phyloP scores from a whole-genome alignment of 2,329 filamentous ascomycete species.

The Xylaria sp. region DNA sequence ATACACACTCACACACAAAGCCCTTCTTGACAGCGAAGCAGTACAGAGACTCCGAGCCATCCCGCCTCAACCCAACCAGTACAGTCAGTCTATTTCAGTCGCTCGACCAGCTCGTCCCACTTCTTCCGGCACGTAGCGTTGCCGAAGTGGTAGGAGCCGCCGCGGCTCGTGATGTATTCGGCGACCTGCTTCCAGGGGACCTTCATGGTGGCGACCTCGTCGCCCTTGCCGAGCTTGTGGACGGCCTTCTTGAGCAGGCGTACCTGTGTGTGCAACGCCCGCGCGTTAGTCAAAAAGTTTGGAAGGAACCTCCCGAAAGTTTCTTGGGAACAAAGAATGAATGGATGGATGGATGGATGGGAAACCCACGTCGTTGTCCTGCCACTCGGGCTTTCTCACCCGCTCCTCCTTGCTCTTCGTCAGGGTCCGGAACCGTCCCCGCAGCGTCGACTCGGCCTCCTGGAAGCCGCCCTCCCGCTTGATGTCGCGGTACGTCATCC shows the following conservation, averaged over 20 bases:
- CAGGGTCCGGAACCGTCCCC: constrained; percentile 67
- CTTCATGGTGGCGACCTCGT: constrained; percentile 39
- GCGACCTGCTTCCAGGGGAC: constrained; percentile 62
- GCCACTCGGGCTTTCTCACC: constrained; percentile 69
- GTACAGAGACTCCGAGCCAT: constrained; percentile 6
- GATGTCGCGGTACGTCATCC: constrained; percentile 69
- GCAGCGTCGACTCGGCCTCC: constrained; percentile 72
- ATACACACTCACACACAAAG: constrained; percentile 15
- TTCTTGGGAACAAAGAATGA: too few relatives aligned
- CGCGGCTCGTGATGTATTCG: constrained; percentile 53
- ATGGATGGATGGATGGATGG: too few relatives aligned
- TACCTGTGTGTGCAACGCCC: constrained; percentile 39
- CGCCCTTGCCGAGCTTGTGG: constrained; percentile 37
- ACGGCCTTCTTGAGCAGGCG: constrained; percentile 50
- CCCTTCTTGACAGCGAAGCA: neutral
- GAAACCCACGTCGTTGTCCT: constrained; percentile 61
- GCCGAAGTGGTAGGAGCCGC: constrained; percentile 62
- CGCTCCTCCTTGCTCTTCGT: constrained; percentile 65
- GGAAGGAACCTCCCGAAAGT: too few relatives aligned
- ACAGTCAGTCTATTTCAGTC: constrained; percentile 6
- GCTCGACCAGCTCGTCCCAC: constrained; percentile 51
- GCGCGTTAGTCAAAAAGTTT: neutral
- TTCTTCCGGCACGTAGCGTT: constrained; percentile 61
- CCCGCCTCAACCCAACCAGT: constrained; percentile 1
- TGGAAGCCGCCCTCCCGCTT: constrained; percentile 54